Base-by-base conservation (phyloP, 2,329 filamentous ascomycete genomes). In the Paecilomyces sp. region DNA sequence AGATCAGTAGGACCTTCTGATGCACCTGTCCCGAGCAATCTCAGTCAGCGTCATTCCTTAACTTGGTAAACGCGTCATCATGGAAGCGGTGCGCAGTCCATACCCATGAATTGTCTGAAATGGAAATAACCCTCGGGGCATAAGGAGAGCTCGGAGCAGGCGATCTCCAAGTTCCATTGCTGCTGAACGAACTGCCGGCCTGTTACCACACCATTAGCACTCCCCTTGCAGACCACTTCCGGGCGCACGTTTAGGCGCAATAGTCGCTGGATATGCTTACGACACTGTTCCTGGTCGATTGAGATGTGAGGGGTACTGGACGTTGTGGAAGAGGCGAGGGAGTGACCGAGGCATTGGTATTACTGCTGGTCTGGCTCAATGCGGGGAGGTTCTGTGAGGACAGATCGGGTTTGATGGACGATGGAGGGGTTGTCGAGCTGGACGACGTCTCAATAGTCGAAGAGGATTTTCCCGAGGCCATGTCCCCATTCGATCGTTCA, bases 101-200 rank as follows among this genome's bases (percentile, higher is more conserved):
- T 83, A 95, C 92, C 89, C 91, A 96, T 60, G 90, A 87, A 66
- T 89, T 90, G 64, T 96, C 91, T 9, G 85, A 81, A 47, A 96
- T 80, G 34, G 92, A 96, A 52, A 88, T 78, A 47, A 97, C 85
- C 66, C 86, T 85, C 25, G 93, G 92, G 31, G 91, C 89, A 76
- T 90, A 93, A 52, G 88, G 86, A 58, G 92, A 96, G 18, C 87
- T 83, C 7, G 88, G 85, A 62, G 84, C 76, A 63, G 79, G 82
- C 58, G 77, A 80, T 69, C 82, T 84, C 56, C 74, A 71, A 50
- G 64, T 64, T 52, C 70, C 68, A 67, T 73, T 75, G 54, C 71
- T 64, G 1, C 72, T 72, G 5, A 68, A 68, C 3, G 66, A 63
- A 58, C 68, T 74, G 58, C 70, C 69, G 41, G 72, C 71, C 77